These are phyloP conservation scores for Pythium dissotocum DNA, from an alignment of 352 stramenopile genomes.

Conservation along the genomic window DNA sequence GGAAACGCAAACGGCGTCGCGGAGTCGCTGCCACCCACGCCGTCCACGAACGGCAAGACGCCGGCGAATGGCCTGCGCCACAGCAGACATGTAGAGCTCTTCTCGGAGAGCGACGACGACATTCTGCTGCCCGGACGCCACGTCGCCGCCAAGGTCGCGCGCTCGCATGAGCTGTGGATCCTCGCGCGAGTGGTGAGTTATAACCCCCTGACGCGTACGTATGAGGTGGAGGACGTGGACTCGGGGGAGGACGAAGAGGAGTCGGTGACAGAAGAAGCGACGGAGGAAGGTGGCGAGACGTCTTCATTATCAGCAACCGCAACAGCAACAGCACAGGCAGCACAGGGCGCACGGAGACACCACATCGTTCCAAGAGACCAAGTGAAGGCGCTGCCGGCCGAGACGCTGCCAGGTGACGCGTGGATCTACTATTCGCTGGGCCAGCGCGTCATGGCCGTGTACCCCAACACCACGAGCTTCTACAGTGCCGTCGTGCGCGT, in stretches of 20 bases:
- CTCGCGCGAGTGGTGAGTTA: slow-evolving; percentile 90
- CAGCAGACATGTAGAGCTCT: slow-evolving; percentile 2
- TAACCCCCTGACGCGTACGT: slow-evolving; percentile 88
- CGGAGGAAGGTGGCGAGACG: background rate
- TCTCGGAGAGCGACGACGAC: slow-evolving; percentile 30
- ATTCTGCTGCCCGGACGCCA: slow-evolving; percentile 52
- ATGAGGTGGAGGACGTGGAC: slow-evolving; percentile 95
- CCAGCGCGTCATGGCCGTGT: slow-evolving; percentile 96
- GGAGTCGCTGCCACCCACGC: slow-evolving; percentile 21
- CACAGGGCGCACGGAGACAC: slow-evolving; percentile 37
- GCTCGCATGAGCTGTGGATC: slow-evolving; percentile 90
- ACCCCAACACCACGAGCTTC: slow-evolving; percentile 97
- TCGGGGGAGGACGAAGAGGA: slow-evolving; percentile 82
- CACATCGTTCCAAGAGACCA: slow-evolving; percentile 76
- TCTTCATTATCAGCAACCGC: background rate
- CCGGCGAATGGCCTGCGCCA: slow-evolving; percentile 25
- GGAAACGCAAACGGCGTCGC: slow-evolving; percentile 25
- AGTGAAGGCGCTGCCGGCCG: slow-evolving; percentile 90
- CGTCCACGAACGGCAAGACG: slow-evolving; percentile 22
- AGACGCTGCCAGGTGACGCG: slow-evolving; percentile 47
- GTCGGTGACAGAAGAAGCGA: background rate
- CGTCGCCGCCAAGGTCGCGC: slow-evolving; percentile 74
- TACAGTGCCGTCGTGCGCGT: slow-evolving; percentile 92
- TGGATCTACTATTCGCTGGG: slow-evolving; percentile 90
- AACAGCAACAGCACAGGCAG: background rate